These are phyloP conservation scores for Rhodosporidiobolus sp. DNA, from an alignment of 768 basidiomycete species.

Conservation along the genomic window DNA sequence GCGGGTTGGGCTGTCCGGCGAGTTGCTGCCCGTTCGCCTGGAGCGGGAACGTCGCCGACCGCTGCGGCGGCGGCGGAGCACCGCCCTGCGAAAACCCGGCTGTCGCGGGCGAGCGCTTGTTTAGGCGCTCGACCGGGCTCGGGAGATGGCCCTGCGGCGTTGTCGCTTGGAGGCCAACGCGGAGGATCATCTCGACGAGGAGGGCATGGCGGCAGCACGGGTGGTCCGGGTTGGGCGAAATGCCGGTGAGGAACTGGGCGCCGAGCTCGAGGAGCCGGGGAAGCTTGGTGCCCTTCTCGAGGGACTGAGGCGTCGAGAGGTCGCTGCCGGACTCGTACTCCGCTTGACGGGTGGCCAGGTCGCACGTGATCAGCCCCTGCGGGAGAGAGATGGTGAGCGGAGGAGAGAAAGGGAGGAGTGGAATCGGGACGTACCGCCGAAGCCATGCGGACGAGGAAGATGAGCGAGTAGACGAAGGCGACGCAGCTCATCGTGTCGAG, in stretches of 20 bases:
- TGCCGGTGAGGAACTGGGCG: slow-evolving; percentile 22
- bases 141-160: neutral
- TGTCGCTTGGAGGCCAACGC: slow-evolving; percentile 11
- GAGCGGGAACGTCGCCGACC: neutral
- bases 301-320: slow-evolving; percentile 14
- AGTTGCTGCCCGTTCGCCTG: neutral
- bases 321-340: slow-evolving; percentile 26
- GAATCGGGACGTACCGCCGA: neutral
- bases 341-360: slow-evolving; percentile 11
- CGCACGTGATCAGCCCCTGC: slow-evolving; percentile 33
- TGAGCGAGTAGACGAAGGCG: slow-evolving; percentile 30
- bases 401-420: no score
- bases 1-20: neutral
- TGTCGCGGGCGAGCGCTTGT: slow-evolving; percentile 2
- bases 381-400: neutral
- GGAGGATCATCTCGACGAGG: slow-evolving; percentile 32
- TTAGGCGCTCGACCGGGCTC: neutral
- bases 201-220: slow-evolving; percentile 12
- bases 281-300: slow-evolving; percentile 23
- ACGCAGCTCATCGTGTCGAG: slow-evolving; percentile 37
- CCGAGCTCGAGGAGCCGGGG: slow-evolving; percentile 32
- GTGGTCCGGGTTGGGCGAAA: slow-evolving; percentile 35
- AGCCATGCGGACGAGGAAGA: slow-evolving; percentile 38
- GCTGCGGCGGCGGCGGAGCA: neutral
- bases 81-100: neutral